Base-by-base conservation (phyloP, 768 basidiomycete genomes). In the Hydnomerulius pinastri region DNA sequence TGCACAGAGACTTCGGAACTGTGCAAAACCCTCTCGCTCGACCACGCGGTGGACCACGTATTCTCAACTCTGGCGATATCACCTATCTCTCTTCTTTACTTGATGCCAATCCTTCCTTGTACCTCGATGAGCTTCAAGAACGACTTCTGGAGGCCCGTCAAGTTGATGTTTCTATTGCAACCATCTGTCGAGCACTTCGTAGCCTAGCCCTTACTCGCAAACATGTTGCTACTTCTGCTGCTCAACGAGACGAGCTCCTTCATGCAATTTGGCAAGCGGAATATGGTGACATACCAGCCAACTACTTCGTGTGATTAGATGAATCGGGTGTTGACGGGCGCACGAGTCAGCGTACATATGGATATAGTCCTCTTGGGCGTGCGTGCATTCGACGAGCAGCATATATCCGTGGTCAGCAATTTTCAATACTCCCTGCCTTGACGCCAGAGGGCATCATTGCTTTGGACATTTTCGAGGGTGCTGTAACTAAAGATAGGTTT, bases 211-310 rank as follows among this genome's bases (percentile, higher is more conserved):
- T 33, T 25, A 40, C 38, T 13, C 47, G 28, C 12, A 47, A 28
- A 38, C 21, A 24, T 13, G 20, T 27, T 17, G 36, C 28, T 15
- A 37, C 27, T 20, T 5, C 18, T 35, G 25, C 48, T 12, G n/a
- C 36, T 23, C 23, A 39, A 18, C 23, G 24, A 17, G 63, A 73
- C 50, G 66, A 73, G 41, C 20, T 57, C 9, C 36, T 67, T 4
- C 50, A 61, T 9, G 59, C 65, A 3, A 56, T 52, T 3, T 68
- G 46, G 64, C 57, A 58, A 51, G 39, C 43, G 17, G 28, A 28
- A n/a, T 33, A 45, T 32, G 28, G 28, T 6, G n/a, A 45, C 28
- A 29, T 60, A 21, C 54, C 33, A 6, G 46, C 24, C 20, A 36
- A 46, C 11, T 42, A 27, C 35, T 45, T 44, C 29, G 28, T 60